Evolutionary conservation across 805 yeast genomes (phyloP), one percentile per base, ranked within the genome.

Genomic region (Cyberlindnera mycetangii): DNA sequence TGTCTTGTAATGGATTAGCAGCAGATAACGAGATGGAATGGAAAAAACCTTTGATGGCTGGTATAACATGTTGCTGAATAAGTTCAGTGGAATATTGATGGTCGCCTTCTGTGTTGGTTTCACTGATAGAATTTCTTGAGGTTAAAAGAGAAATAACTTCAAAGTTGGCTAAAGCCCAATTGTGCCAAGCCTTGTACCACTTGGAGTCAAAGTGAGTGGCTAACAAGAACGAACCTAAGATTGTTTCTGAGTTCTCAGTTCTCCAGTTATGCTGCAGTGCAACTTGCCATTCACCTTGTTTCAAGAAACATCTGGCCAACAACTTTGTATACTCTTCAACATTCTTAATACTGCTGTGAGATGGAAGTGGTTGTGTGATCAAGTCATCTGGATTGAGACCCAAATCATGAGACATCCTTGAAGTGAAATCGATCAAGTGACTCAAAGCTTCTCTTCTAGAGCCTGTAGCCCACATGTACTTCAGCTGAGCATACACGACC

Each of bases 181-280:
- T 92, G 62, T 93, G 99, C 99, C 99, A 95, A 15, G 98, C 99
- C 60, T 95, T 93, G 59, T 93, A 93, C 97, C 99, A 93, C 19
- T 78, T 76, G 28, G 78, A 74, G 61, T 93, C 97, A 64, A 93
- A 92, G 61, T 90, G 97, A 0, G 99, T 92, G 0, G 99, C 98
- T 51, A 93, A 71, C 44, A 93, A 69, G 61, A 88, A 93, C 0
- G 97, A 89, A 11, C 97, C 96, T 47, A 93, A 68, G 52, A 93
- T 89, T 1, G 90, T 85, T 35, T 89, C 90, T 1, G 90, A 81
- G 30, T 77, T 78, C 49, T 82, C 85, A 9, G 80, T 74, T 48
- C 87, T 76, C 98, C 98, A 92, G 50, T 79, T 79, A 38, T 72
- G 76, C 47, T 85, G 84, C 53, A 92, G 66, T 0, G 85, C 83